A percentile compares a stretch with the other conserved stretches of the same genome.
phyloP scores from a whole-genome alignment of 2,329 filamentous ascomycete species.

The Neonectria sp. region DNA sequence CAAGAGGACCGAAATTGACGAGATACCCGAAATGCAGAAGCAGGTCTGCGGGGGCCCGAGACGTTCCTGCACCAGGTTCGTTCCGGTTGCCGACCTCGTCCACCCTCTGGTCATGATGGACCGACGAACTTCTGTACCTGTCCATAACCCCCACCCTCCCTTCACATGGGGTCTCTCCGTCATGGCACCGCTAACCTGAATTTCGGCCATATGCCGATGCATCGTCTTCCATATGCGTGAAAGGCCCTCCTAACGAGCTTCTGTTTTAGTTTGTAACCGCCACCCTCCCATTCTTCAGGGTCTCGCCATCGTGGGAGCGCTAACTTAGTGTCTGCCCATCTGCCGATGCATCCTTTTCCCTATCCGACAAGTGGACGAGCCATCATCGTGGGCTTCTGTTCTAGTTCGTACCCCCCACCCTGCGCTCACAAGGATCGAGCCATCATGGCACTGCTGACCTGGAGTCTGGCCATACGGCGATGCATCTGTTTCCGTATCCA shows the following conservation, averaged over 20 bases:
- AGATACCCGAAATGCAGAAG: constrained; percentile 1
- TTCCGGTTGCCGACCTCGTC: neutral
- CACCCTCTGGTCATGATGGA: neutral
- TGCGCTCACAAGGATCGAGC: neutral
- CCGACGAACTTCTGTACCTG: neutral
- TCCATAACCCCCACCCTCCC: neutral
- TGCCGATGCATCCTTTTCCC: neutral
- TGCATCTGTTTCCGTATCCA: neutral
- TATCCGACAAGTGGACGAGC: neutral
- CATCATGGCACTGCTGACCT: neutral
- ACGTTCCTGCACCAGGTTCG: neutral
- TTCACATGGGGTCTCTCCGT: neutral
- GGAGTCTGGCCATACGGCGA: neutral
- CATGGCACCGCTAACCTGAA: neutral
- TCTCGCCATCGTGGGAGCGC: neutral
- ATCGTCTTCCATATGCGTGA: neutral
- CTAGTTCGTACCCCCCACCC: neutral
- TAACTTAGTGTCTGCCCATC: neutral
- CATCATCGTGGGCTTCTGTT: neutral
- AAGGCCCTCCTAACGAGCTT: neutral
- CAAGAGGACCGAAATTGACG: neutral
- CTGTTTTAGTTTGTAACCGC: neutral
- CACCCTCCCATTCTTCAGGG: neutral
- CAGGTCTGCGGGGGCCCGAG: neutral
- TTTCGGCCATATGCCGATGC: neutral